Conservation (phyloP, 164 flowering plant species). For the Santalum album region DNA sequence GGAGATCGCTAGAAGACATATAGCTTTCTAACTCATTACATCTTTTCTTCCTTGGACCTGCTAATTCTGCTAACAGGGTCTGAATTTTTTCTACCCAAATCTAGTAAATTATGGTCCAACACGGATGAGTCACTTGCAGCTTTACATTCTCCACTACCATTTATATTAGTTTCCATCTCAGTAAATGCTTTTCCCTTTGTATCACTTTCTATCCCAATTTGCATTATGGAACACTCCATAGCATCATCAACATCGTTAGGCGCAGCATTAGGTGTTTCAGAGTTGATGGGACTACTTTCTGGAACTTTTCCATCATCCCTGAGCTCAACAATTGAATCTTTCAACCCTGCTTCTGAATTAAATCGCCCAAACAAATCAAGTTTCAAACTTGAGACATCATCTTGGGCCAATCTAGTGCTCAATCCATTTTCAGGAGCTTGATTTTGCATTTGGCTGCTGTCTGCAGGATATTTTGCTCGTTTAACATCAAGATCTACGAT, state of each 20-base stretch:
- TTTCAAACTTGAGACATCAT: neutral
- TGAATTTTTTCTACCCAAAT: neutral
- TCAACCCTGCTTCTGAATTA: no score
- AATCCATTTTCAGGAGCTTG: neutral
- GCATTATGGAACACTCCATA: no score
- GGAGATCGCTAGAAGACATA: constrained; percentile 5
- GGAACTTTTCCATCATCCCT: neutral
- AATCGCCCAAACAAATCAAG: neutral
- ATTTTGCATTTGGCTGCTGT: neutral
- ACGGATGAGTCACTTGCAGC: constrained; percentile 7
- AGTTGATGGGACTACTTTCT: neutral
- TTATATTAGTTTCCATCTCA: constrained; percentile 5
- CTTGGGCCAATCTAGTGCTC: neutral
- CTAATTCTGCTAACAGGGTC: constrained; percentile 5
- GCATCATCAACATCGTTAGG: neutral
- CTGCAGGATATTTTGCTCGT: neutral
- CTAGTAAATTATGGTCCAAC: constrained; percentile 1
- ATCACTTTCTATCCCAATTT: constrained; percentile 7
- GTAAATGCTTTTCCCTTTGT: no score
- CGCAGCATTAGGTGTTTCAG: neutral
- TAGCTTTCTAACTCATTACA: neutral
- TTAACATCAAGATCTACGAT: neutral
- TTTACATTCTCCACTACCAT: neutral
- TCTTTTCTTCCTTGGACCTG: constrained; percentile 10
- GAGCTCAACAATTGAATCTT: neutral